Conservation (phyloP, 805 yeast species). For the Lipomyces kockii region DNA sequence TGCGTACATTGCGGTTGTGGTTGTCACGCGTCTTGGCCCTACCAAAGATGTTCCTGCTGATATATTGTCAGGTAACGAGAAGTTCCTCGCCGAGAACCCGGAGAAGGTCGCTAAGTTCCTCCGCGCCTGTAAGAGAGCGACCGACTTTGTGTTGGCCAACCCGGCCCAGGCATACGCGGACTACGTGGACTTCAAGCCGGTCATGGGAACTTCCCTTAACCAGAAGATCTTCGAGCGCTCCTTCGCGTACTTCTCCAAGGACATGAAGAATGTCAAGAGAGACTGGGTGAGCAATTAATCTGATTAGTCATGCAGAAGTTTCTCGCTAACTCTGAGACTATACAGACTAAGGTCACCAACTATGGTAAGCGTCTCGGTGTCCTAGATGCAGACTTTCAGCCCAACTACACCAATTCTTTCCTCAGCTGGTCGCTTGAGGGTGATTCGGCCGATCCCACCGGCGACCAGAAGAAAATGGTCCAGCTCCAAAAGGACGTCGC, state of each 20-base stretch:
- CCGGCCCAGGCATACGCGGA: constrained; percentile 56
- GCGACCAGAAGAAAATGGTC: constrained; percentile 55
- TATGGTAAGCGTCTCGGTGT: constrained; percentile 61
- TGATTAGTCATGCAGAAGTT: background rate
- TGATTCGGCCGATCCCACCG: constrained; percentile 54
- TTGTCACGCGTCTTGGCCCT: too few species aligned
- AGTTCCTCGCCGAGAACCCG: constrained; percentile 54
- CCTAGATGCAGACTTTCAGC: constrained; percentile 54
- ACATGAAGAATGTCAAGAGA: constrained; percentile 58
- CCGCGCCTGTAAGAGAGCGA: constrained; percentile 57
- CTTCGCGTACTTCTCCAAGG: constrained; percentile 59
- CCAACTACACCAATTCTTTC: constrained; percentile 59
- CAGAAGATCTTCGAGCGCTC: constrained; percentile 57
- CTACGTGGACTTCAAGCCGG: constrained; percentile 55
- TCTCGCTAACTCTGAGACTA: background rate
- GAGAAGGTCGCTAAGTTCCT: constrained; percentile 53
- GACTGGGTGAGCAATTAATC: constrained; percentile 50
- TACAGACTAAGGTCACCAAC: constrained; percentile 53
- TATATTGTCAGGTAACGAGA: constrained; percentile 48
- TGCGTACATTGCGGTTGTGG: too few species aligned
- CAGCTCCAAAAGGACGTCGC: constrained; percentile 18
- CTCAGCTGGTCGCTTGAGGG: constrained; percentile 56
- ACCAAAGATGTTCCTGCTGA: background rate
- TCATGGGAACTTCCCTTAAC: constrained; percentile 50
- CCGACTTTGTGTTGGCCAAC: constrained; percentile 52